Conservation (phyloP, 108 stramenopile species). For the Skeletonema menzelii region DNA sequence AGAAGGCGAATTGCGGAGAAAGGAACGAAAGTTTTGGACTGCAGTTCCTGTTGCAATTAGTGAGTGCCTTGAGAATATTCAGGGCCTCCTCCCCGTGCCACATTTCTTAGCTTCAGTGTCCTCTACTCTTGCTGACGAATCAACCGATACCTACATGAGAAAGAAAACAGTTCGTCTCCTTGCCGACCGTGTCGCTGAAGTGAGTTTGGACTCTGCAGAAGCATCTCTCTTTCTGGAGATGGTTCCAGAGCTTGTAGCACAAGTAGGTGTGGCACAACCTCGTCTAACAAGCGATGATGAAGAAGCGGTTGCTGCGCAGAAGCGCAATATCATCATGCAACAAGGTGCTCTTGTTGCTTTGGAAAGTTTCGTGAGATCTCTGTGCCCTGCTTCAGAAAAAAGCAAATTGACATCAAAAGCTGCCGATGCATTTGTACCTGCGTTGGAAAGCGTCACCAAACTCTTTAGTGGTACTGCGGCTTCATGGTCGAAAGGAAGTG, state of each 20-base stretch:
- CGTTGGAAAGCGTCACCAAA: constrained; percentile 35
- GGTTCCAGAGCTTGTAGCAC: constrained; percentile 64
- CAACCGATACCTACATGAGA: constrained; percentile 54
- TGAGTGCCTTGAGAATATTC: constrained; percentile 56
- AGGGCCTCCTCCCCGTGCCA: constrained; percentile 65
- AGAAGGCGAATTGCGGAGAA: constrained; percentile 3
- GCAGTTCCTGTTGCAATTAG: constrained; percentile 46
- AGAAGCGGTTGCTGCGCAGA: constrained; percentile 8
- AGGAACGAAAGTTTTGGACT: constrained; percentile 53
- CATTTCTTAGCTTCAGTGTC: constrained; percentile 81
- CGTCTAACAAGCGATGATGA: constrained; percentile 24
- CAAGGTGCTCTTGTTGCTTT: constrained; percentile 75
- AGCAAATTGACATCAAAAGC: constrained; percentile 28
- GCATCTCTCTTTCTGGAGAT: constrained; percentile 73
- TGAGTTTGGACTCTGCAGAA: constrained; percentile 56
- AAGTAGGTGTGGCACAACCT: constrained; percentile 10
- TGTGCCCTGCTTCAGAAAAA: constrained; percentile 39
- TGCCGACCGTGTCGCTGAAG: constrained; percentile 60
- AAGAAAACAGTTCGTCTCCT: constrained; percentile 63
- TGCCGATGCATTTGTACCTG: constrained; percentile 43
- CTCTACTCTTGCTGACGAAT: constrained; percentile 58
- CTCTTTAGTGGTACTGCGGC: constrained; percentile 30
- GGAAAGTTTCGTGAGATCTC: constrained; percentile 56
- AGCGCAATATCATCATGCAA: constrained; percentile 43
- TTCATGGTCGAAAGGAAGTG: constrained; percentile 30